Evolutionary conservation across 495 filamentous ascomycete species (phyloP).

Genomic region (Penicillium goetzii): DNA sequence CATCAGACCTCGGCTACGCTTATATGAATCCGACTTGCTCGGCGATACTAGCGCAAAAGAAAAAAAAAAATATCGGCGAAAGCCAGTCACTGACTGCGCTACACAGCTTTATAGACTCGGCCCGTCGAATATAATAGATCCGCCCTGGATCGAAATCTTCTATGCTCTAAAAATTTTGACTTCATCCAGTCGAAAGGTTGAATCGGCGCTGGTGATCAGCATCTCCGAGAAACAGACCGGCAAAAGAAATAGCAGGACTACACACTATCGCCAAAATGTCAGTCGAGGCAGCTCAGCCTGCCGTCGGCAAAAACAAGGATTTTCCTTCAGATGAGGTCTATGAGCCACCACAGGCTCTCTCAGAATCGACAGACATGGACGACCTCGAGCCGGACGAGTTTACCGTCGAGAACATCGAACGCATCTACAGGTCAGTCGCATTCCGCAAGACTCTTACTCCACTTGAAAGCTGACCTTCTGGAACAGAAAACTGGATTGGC

Average conservation of each 20-base stretch:
- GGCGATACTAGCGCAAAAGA: background rate
- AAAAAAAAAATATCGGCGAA: background rate
- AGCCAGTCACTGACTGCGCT: conserved; percentile 10
- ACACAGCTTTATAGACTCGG: background rate
- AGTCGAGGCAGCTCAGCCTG: conserved; percentile 13
- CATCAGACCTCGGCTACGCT: conserved; percentile 17
- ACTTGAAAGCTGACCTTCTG: background rate
- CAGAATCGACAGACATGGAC: conserved; percentile 15
- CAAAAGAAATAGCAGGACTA: conserved; percentile 6
- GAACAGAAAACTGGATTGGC: conserved; percentile 70
- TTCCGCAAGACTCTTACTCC: background rate
- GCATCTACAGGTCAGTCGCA: conserved; percentile 43
- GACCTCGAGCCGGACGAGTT: conserved; percentile 36
- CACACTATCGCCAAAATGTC: conserved; percentile 20
- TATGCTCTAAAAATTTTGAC: background rate
- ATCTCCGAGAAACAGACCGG: background rate
- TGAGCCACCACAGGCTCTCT: conserved; percentile 29
- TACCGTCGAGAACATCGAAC: conserved; percentile 43
- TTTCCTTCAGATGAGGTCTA: conserved; percentile 27
- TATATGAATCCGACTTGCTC: conserved; percentile 7
- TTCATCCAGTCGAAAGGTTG: background rate
- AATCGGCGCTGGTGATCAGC: background rate
- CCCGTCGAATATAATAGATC: background rate
- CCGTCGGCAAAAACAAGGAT: conserved; percentile 25
- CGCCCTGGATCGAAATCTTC: background rate